Evolutionary conservation across 2,329 filamentous ascomycete species (phyloP).

Genomic region (Colletotrichum sp.): DNA sequence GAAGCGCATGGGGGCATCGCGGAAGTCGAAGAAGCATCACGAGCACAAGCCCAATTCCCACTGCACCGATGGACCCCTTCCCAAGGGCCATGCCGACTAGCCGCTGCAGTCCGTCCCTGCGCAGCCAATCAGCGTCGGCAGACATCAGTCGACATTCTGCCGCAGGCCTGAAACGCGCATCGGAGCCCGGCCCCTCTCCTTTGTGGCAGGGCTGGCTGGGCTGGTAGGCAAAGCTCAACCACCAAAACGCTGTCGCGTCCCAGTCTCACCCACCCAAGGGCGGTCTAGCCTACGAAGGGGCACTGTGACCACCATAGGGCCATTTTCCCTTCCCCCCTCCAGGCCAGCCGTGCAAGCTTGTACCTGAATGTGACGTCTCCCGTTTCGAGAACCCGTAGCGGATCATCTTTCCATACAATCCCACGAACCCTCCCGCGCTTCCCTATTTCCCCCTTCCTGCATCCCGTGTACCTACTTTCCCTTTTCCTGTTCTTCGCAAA

Average conservation of each 20-base stretch:
- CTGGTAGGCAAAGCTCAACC: not conserved
- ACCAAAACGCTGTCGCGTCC: slow-evolving; percentile 14
- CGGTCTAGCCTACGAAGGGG: slow-evolving; percentile 17
- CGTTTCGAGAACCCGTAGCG: slow-evolving; percentile 28
- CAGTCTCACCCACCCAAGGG: slow-evolving; percentile 15
- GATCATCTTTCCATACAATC: slow-evolving; percentile 13
- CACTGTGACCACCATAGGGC: slow-evolving; percentile 18
- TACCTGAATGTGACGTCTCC: slow-evolving; percentile 27
- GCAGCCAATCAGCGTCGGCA: slow-evolving; percentile 8
- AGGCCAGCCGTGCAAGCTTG: not conserved
- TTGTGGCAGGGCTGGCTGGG: not conserved
- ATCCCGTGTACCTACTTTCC: not conserved
- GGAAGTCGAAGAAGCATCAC: not conserved
- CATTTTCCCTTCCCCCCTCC: slow-evolving; percentile 21
- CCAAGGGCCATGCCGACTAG: slow-evolving; percentile 3
- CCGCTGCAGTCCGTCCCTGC: slow-evolving; percentile 12
- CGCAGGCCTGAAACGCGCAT: slow-evolving; percentile 23
- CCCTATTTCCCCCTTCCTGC: slow-evolving; percentile 5
- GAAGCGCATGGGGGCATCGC: not conserved
- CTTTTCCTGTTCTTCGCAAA: slow-evolving; percentile 1
- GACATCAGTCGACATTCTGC: slow-evolving; percentile 27
- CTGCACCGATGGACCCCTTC: slow-evolving; percentile 4
- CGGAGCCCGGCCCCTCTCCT: slow-evolving; percentile 5
- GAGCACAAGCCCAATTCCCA: not conserved
- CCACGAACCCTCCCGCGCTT: not conserved